phyloP scores from a whole-genome alignment of 176 grass and related monocot genomes.

The Bromus sterilis region DNA sequence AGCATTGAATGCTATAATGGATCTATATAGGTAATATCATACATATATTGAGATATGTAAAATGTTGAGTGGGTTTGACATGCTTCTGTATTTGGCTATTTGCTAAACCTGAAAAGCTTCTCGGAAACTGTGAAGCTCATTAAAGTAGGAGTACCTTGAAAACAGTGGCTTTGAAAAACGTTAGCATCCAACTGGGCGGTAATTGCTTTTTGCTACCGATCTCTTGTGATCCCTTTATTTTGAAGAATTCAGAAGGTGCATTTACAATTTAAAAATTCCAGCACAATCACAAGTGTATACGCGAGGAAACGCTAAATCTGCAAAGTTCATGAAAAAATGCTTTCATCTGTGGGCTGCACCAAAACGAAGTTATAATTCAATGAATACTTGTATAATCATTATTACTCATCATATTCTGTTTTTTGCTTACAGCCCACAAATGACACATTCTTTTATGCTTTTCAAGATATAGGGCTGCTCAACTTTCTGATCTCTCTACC shows the following conservation, averaged over 20 bases:
- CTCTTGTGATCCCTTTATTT: neutral
- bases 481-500: neutral
- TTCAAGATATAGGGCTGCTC: neutral
- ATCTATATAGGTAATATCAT: neutral
- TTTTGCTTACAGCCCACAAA: neutral
- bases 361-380: neutral
- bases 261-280: neutral
- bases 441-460: neutral
- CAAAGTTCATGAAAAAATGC: neutral
- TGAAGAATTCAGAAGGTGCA: neutral
- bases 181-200: neutral
- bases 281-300: neutral
- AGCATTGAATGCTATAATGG: neutral
- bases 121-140: no score
- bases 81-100: neutral
- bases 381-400: neutral
- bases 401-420: neutral
- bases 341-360: neutral
- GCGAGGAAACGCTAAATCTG: neutral
- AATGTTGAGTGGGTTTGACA: neutral
- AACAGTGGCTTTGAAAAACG: neutral
- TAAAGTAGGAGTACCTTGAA: no score
- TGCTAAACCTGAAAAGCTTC: neutral
- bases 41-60: neutral
- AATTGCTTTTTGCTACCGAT: neutral